A percentile compares a stretch with the other conserved stretches of the same genome.
Conservation (phyloP, 73 alveolate genomes). For the Paramecium sexaurelia region DNA sequence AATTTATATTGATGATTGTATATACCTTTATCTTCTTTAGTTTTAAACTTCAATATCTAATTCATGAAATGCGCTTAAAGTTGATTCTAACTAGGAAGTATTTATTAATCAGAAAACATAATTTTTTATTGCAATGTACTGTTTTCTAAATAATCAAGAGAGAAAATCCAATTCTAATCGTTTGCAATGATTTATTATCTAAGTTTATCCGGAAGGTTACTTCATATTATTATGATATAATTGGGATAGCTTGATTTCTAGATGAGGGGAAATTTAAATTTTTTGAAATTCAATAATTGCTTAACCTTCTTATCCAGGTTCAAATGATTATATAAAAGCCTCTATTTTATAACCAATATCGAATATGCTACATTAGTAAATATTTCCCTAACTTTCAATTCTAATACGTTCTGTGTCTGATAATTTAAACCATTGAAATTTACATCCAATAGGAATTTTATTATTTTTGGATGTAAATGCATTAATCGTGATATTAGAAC, state of each 20-base stretch:
- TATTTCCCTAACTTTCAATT: constrained; percentile 30
- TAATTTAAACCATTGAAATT: constrained; percentile 23
- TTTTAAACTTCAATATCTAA: neutral
- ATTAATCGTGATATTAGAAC: neutral
- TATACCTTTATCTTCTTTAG: constrained; percentile 28
- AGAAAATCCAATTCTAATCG: neutral
- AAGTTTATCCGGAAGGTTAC: neutral
- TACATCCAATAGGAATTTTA: constrained; percentile 27
- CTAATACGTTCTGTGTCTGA: constrained; percentile 2
- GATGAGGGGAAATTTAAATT: neutral
- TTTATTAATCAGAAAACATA: neutral
- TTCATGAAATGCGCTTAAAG: neutral
- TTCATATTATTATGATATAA: constrained; percentile 48
- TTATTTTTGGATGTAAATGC: neutral
- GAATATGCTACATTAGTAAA: neutral
- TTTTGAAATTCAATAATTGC: constrained; percentile 13
- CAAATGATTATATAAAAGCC: neutral
- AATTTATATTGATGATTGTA: neutral
- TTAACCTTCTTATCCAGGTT: constrained; percentile 18
- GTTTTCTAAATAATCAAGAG: constrained; percentile 4
- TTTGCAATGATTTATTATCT: neutral
- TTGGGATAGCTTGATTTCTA: neutral
- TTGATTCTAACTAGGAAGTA: neutral
- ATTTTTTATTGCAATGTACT: neutral
- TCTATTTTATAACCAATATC: constrained; percentile 46